Evolutionary conservation across 2,329 filamentous ascomycete species (phyloP).

Genomic region (Penicillium sp.): DNA sequence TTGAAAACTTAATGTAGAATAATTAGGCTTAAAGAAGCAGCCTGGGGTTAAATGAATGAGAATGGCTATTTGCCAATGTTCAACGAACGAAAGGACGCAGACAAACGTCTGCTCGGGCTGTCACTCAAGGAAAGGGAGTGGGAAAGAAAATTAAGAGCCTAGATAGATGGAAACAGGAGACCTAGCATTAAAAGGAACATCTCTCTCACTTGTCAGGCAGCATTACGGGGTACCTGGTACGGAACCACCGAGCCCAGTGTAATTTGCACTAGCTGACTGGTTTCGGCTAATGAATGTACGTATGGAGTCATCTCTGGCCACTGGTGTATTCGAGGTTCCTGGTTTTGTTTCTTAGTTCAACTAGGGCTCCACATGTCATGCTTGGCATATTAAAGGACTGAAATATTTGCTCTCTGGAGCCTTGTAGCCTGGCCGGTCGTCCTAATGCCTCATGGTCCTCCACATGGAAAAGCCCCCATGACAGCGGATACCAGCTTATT

Average conservation of each 20-base stretch:
- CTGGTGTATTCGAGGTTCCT: background rate
- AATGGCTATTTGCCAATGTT: conserved; percentile 29
- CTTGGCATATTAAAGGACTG: background rate
- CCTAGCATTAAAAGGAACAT: background rate
- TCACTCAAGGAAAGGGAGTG: conserved; percentile 18
- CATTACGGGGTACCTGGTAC: too few species aligned
- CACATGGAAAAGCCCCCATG: too few species aligned
- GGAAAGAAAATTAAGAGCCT: background rate
- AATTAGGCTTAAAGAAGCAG: conserved; percentile 36
- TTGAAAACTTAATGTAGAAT: conserved; percentile 32
- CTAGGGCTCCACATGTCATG: background rate
- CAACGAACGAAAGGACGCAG: conserved; percentile 58
- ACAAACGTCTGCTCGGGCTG: conserved; percentile 40
- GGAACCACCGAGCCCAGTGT: background rate
- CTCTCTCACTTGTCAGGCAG: background rate
- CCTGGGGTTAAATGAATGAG: conserved; percentile 29
- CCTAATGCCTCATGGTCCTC: background rate
- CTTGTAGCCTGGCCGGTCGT: background rate
- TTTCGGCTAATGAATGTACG: background rate
- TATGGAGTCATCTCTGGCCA: background rate
- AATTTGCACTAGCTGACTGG: background rate
- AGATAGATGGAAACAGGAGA: background rate
- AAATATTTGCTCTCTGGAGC: background rate
- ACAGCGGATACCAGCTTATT: background rate
- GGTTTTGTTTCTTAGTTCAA: background rate